phyloP scores from a whole-genome alignment of 495 filamentous ascomycete genomes.

The Aspergillus hancockii region DNA sequence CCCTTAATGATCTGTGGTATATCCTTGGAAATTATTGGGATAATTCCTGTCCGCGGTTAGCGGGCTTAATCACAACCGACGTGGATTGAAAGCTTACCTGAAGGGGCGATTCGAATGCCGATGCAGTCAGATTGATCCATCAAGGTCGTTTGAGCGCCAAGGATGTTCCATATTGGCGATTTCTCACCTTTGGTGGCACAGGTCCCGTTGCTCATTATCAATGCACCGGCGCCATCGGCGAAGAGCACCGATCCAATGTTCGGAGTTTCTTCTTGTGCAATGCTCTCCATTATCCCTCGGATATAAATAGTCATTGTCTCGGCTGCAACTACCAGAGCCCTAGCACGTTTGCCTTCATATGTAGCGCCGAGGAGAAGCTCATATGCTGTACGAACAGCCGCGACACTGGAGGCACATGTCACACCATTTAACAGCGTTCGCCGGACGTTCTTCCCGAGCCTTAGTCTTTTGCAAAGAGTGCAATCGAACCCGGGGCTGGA shows the following conservation, averaged over 20 bases:
- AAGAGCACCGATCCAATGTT: background rate
- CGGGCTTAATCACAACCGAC: background rate
- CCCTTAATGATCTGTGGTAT: background rate
- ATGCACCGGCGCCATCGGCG: background rate
- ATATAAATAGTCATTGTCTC: background rate
- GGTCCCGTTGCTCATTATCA: background rate
- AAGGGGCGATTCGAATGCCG: background rate
- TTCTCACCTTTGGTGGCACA: background rate
- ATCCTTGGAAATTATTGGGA: background rate
- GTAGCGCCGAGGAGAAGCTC: background rate
- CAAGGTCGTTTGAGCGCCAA: background rate
- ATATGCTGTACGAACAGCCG: background rate
- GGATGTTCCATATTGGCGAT: background rate
- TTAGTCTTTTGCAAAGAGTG: background rate
- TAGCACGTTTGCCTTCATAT: background rate
- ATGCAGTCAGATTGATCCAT: background rate
- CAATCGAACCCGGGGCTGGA: background rate
- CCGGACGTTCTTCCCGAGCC: background rate
- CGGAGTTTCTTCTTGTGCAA: background rate
- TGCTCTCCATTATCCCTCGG: background rate
- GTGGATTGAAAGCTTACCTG: background rate
- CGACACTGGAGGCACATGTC: background rate
- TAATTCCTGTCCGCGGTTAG: background rate
- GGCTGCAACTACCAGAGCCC: background rate
- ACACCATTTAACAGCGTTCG: background rate